Evolutionary conservation across 768 basidiomycete species (phyloP), one percentile per base, ranked within the genome.

Genomic region (Sarcomyxa edulis): DNA sequence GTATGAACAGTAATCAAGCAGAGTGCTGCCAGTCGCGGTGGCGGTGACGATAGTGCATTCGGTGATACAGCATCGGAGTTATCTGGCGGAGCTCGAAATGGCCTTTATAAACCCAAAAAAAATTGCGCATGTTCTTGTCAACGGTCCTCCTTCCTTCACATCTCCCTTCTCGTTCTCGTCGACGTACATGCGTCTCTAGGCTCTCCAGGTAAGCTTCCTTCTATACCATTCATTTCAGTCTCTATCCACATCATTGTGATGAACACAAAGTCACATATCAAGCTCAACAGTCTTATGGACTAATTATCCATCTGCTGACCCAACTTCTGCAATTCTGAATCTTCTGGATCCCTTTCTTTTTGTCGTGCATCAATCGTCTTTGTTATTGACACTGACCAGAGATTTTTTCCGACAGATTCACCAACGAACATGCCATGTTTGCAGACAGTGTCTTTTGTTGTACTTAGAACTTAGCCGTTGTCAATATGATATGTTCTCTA

Each of bases 211-310:
- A 24, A 29, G 24, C 33, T 24, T 32, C 37, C 22, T 37, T 19
- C 20, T n/a, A 15, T 42, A 9, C 10, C 23, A 5, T 34, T 24
- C 7, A n/a, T 37, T 23, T 31, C 28, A 11, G 12, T 42, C 32
- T 15, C 19, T 31, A 25, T 40, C 37, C 33, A 15, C 36, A 4
- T 27, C n/a, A 19, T 4, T 48, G 49, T 67, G 74, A 75, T 76
- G 74, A 76, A 67, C 46, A 66, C 51, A 58, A 63, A 56, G 52
- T 69, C 73, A 74, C 68, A 76, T 60, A 65, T 72, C 72, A 76
- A 76, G 71, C 74, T 76, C 71, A 76, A 74, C 74, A 76, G 72
- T 75, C 74, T 65, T 61, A 76, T 65, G 63, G 24, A 35, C 4
- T 24, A 59, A 55, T 43, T 39, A 53, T 51, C 62, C 61, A 64